Percentiles rank a stretch among this genome's conserved stretches.
These are phyloP conservation scores for Pleurotus cornucopiae DNA, from an alignment of 768 basidiomycete species.

Conservation along the genomic window DNA sequence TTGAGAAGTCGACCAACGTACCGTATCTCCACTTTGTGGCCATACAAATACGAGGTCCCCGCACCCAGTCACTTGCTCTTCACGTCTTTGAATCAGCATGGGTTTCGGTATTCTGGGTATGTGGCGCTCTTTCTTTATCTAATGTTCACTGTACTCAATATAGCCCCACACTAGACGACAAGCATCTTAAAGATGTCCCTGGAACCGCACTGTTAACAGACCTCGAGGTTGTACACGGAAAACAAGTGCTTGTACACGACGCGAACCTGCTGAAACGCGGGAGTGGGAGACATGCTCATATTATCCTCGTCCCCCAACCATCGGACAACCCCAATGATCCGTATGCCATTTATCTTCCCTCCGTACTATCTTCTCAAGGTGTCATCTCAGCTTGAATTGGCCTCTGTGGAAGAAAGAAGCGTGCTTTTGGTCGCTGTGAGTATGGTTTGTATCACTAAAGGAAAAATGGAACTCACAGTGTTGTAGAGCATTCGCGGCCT, in stretches of 20 bases:
- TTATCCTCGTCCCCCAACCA: constrained; percentile 39
- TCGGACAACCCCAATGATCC: constrained; percentile 40
- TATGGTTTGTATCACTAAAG: not conserved
- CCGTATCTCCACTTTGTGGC: not conserved
- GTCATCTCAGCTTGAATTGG: constrained; percentile 32
- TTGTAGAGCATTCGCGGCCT: constrained; percentile 35
- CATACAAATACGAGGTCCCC: not conserved
- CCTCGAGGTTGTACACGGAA: constrained; percentile 29
- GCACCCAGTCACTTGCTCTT: not conserved
- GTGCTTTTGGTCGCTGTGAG: constrained; percentile 40
- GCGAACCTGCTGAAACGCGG: constrained; percentile 27
- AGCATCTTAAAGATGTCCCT: constrained; percentile 30
- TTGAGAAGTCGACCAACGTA: not conserved
- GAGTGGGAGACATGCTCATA: constrained; percentile 30
- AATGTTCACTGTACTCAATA: not conserved
- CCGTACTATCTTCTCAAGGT: not conserved
- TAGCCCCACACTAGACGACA: constrained; percentile 24
- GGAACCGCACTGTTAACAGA: constrained; percentile 39
- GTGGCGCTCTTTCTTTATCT: not conserved
- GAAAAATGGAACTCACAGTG: not conserved
- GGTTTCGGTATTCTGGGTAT: constrained; percentile 33
- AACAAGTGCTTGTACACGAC: constrained; percentile 17
- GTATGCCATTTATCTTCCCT: constrained; percentile 16
- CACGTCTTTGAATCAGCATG: constrained; percentile 16
- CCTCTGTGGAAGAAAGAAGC: constrained; percentile 42